These are phyloP conservation scores for Xylaria telfairii DNA, from an alignment of 495 filamentous ascomycete species.

Conservation along the genomic window DNA sequence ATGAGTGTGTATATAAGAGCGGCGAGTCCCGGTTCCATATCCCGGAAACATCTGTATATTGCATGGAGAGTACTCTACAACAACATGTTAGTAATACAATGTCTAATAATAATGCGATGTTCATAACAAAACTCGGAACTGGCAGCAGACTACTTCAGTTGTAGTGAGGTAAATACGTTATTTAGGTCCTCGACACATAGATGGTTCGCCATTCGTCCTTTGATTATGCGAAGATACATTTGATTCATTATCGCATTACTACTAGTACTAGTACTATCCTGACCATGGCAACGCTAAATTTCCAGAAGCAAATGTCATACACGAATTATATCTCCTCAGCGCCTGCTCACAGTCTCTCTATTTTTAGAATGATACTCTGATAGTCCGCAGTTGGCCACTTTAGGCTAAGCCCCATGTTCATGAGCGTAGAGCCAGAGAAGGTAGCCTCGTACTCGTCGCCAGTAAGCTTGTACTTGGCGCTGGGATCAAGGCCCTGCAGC, in stretches of 20 bases:
- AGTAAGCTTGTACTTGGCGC: constrained; percentile 51
- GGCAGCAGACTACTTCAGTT: not conserved
- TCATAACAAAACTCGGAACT: too few relatives aligned
- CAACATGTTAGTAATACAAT: not conserved
- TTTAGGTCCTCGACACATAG: too few relatives aligned
- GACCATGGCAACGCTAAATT: not conserved
- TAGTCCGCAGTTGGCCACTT: constrained; percentile 48
- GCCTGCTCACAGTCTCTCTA: constrained; percentile 42
- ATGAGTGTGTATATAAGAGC: not conserved
- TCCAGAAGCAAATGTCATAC: not conserved
- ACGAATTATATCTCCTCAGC: not conserved
- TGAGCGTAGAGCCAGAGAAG: constrained; percentile 54
- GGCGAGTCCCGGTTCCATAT: not conserved
- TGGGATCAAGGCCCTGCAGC: constrained; percentile 53
- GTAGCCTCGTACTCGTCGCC: constrained; percentile 48
- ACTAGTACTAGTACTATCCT: not conserved
- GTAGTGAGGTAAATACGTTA: not conserved
- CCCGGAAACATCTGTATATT: not conserved
- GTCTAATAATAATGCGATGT: not conserved
- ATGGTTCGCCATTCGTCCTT: too few relatives aligned
- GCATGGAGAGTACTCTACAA: not conserved
- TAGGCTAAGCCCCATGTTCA: constrained; percentile 55
- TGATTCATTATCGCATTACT: constrained; percentile 10
- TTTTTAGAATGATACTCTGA: constrained; percentile 50
- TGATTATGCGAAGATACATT: not conserved